phyloP scores from a whole-genome alignment of 1,284 basidiomycete genomes.

The Athelia psychrophila region DNA sequence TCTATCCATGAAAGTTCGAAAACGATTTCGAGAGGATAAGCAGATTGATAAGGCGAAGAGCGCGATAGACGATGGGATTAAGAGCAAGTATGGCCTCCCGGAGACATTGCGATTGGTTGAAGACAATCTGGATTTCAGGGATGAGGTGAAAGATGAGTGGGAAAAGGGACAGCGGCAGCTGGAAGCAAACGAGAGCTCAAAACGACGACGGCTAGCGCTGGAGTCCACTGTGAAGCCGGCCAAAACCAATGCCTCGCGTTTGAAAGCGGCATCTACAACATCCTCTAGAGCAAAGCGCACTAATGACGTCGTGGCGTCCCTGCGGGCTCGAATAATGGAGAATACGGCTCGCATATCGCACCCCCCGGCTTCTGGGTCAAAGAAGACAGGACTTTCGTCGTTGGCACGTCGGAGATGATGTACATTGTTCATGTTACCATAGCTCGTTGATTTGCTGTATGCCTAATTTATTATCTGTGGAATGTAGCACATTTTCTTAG shows the following conservation, averaged over 20 bases:
- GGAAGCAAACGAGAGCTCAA: constrained; percentile 37
- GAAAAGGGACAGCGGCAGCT: constrained; percentile 43
- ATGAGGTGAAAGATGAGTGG: constrained; percentile 65
- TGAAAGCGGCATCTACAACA: constrained; percentile 9
- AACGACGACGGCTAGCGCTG: constrained; percentile 44
- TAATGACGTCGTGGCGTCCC: constrained; percentile 33
- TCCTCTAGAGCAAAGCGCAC: constrained; percentile 10
- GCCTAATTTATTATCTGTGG: not conserved
- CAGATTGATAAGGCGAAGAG: constrained; percentile 67
- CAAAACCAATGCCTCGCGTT: constrained; percentile 13
- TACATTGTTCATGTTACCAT: not conserved
- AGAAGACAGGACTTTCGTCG: not conserved
- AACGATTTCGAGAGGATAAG: constrained; percentile 84
- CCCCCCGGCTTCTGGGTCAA: not conserved
- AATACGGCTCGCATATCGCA: constrained; percentile 46
- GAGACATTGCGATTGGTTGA: constrained; percentile 55
- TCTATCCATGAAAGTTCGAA: constrained; percentile 72
- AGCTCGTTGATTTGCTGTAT: not conserved
- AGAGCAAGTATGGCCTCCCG: constrained; percentile 72
- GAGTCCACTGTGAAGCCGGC: constrained; percentile 28
- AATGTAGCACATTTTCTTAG: not conserved
- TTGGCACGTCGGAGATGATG: not conserved
- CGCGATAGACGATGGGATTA: constrained; percentile 65
- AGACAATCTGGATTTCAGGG: constrained; percentile 52
- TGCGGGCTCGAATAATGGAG: constrained; percentile 55